A percentile compares a stretch with the other conserved stretches of the same genome.
Conservation (phyloP, 768 basidiomycete genomes). For the Podaxis sp. region DNA sequence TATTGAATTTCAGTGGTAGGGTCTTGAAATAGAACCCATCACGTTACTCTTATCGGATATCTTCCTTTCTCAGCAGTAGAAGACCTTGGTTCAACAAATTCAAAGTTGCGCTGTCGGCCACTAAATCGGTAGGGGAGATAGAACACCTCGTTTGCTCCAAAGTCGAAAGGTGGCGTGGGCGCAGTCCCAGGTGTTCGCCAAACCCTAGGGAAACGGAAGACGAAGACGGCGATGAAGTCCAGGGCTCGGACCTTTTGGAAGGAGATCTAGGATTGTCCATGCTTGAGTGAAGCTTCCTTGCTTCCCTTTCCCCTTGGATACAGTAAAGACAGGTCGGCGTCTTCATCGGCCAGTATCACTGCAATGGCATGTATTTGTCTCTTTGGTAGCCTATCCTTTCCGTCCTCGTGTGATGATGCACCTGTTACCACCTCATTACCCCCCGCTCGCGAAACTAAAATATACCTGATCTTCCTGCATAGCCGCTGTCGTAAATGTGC, state of each 20-base stretch:
- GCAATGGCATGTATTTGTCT: too few species aligned
- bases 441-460: neutral
- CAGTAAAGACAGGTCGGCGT: too few species aligned
- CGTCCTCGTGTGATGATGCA: too few species aligned
- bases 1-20: slow-evolving; percentile 62
- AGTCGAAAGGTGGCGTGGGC: slow-evolving; percentile 24
- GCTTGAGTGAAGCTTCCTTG: neutral
- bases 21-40: neutral
- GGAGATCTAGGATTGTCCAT: slow-evolving; percentile 6
- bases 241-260: neutral
- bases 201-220: neutral
- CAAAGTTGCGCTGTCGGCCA: slow-evolving; percentile 37
- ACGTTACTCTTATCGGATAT: slow-evolving; percentile 5
- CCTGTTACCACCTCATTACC: neutral
- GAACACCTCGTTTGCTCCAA: slow-evolving; percentile 37
- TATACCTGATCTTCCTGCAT: neutral
- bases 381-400: too few species aligned
- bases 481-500: neutral
- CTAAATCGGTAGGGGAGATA: slow-evolving; percentile 42
- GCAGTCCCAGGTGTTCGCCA: neutral
- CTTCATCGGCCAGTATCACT: neutral
- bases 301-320: neutral
- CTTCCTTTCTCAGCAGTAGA: slow-evolving; percentile 31
- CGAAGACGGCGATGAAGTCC: neutral
- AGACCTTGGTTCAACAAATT: slow-evolving; percentile 57